These are phyloP conservation scores for Microdochium paspali DNA, from an alignment of 2,329 filamentous ascomycete species.

Conservation along the genomic window DNA sequence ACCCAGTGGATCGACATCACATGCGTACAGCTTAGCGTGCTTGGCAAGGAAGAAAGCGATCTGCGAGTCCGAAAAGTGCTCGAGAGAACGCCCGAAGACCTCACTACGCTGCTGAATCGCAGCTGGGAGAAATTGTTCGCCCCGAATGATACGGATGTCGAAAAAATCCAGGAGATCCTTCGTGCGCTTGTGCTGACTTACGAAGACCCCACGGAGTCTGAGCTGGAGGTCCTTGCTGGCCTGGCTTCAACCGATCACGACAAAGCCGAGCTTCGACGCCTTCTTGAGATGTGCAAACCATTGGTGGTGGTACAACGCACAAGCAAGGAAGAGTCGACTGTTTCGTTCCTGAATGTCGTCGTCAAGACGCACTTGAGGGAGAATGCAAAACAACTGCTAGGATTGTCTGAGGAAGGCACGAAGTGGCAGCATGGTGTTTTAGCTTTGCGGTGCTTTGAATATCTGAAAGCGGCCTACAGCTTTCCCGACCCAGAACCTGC, in stretches of 20 bases:
- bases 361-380: conserved; percentile 28
- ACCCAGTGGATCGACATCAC: conserved; percentile 34
- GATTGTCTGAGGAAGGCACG: conserved; percentile 25
- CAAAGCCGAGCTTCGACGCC: conserved; percentile 19
- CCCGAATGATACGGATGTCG: conserved; percentile 22
- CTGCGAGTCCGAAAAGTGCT: conserved; percentile 26
- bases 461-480: conserved; percentile 23
- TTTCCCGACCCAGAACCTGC: conserved; percentile 12
- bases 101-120: conserved; percentile 23
- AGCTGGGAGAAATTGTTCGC: conserved; percentile 18
- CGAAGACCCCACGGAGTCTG: conserved; percentile 27
- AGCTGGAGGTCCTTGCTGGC: conserved; percentile 26
- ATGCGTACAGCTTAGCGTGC: conserved; percentile 27
- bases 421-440: conserved; percentile 32
- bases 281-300: conserved; percentile 28
- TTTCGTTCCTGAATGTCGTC: conserved; percentile 22
- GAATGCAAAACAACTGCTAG: conserved; percentile 23
- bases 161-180: conserved; percentile 31
- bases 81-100: conserved; percentile 28
- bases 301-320: conserved; percentile 15
- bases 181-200: conserved; percentile 29
- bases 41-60: conserved; percentile 25
- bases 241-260: conserved; percentile 19
- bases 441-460: conserved; percentile 25
- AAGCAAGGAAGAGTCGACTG: conserved; percentile 8